A percentile compares a stretch with the other conserved stretches of the same genome.
phyloP scores from a whole-genome alignment of 2,329 filamentous ascomycete genomes.

The Talaromyces pinophilus region DNA sequence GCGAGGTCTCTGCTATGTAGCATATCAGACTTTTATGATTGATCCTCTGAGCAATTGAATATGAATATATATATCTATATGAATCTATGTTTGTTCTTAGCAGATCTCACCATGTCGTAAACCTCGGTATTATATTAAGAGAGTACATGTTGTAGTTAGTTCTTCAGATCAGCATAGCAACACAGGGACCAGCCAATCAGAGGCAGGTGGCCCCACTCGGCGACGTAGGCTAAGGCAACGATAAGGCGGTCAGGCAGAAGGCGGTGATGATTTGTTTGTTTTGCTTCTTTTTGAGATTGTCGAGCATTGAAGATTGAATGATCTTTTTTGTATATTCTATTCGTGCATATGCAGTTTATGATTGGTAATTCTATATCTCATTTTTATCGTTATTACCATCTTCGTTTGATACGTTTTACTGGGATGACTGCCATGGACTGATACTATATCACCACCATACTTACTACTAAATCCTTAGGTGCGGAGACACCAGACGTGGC shows the following conservation, averaged over 20 bases:
- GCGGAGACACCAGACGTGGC: conserved; percentile 22
- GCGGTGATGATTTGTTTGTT: conserved; percentile 20
- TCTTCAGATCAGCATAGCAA: not conserved
- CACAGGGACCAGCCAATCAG: conserved; percentile 14
- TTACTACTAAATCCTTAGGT: not conserved
- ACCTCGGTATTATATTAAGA: no score
- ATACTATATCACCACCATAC: not conserved
- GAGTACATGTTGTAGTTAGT: not conserved
- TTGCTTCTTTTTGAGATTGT: conserved; percentile 2
- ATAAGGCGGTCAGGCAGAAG: conserved; percentile 19
- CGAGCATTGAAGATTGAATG: not conserved
- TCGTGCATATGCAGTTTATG: not conserved
- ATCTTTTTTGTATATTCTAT: not conserved
- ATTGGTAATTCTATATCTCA: not conserved
- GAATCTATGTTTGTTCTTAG: not conserved
- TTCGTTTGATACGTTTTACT: not conserved
- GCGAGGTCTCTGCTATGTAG: conserved; percentile 19
- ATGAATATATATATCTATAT: conserved; percentile 6
- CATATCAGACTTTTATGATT: conserved; percentile 13
- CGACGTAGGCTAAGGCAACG: conserved; percentile 16
- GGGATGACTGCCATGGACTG: not conserved
- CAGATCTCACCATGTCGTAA: not conserved
- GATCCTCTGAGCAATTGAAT: conserved; percentile 2
- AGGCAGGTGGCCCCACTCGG: not conserved
- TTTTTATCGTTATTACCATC: not conserved